Conservation (phyloP, 2,329 filamentous ascomycete genomes). For the Ceratocystis destructans region DNA sequence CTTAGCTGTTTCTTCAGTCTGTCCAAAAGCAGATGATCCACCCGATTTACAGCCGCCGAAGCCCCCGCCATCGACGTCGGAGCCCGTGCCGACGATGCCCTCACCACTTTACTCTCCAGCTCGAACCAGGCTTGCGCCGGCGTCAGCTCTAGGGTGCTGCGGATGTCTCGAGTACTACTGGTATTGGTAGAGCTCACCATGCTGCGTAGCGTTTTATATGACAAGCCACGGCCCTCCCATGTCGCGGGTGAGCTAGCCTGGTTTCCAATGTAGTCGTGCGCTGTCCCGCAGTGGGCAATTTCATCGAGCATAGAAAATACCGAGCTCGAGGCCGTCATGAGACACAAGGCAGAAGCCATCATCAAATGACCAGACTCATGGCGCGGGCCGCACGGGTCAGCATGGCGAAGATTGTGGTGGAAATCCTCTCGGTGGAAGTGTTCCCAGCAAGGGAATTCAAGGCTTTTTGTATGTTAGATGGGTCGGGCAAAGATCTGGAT, state of each 20-base stretch:
- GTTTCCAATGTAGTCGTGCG: background rate
- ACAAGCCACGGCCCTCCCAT: conserved; percentile 16
- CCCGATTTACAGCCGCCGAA: background rate
- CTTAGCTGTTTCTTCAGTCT: conserved; percentile 13
- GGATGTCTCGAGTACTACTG: background rate
- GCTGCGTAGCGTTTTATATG: conserved; percentile 13
- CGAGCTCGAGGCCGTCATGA: conserved; percentile 7
- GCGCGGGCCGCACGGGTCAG: background rate
- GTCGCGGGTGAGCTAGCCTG: conserved; percentile 5
- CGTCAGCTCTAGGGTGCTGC: conserved; percentile 14
- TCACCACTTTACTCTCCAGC: conserved; percentile 9
- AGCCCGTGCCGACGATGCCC: background rate
- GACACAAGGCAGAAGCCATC: conserved; percentile 17
- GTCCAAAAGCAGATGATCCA: conserved; percentile 11
- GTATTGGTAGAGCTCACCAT: conserved; percentile 5
- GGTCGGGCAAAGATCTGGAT: background rate
- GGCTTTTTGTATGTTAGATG: conserved; percentile 8
- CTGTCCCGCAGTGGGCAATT: conserved; percentile 9
- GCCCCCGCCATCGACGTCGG: background rate
- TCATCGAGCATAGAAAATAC: conserved; percentile 15
- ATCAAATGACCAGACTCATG: conserved; percentile 17
- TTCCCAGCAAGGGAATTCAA: conserved; percentile 15
- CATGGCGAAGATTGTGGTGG: background rate
- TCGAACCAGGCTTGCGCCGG: conserved; percentile 19
- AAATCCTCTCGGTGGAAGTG: conserved; percentile 17